phyloP scores from a whole-genome alignment of 2,329 filamentous ascomycete genomes.

The Cytospora piceae region DNA sequence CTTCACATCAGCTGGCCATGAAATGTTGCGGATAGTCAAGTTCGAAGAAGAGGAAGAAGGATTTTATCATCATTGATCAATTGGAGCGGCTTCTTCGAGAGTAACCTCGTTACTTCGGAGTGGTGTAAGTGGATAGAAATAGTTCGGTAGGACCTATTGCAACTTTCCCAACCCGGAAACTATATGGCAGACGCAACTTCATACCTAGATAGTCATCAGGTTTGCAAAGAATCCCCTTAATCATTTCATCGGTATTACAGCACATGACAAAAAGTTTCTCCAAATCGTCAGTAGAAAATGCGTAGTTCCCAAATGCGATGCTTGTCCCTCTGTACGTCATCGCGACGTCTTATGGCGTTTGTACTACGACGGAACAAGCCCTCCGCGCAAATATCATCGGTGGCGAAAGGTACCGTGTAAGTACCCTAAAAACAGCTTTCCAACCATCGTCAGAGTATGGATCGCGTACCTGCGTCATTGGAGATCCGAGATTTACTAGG shows the following conservation, averaged over 20 bases:
- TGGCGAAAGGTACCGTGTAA: neutral
- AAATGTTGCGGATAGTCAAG: neutral
- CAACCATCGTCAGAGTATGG: neutral
- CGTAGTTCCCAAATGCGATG: neutral
- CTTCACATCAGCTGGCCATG: neutral
- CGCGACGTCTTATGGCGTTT: neutral
- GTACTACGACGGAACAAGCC: neutral
- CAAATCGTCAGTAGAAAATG: neutral
- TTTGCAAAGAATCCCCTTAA: neutral
- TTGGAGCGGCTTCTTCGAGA: neutral
- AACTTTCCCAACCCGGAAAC: neutral
- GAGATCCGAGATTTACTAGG: neutral
- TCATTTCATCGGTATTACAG: neutral
- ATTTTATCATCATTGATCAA: neutral
- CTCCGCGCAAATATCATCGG: neutral
- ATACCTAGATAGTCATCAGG: neutral
- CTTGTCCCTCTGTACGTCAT: neutral
- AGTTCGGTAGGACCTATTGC: neutral
- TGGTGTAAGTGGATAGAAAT: neutral
- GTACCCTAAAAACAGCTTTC: neutral
- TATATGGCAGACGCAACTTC: neutral
- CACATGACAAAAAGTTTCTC: neutral
- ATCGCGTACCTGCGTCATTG: conserved; percentile 3
- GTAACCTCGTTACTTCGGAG: neutral
- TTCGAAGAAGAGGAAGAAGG: neutral